Evolutionary conservation across 257 asterid species (phyloP), one percentile per base, ranked within the genome.

Genomic region (Catharanthus roseus): DNA sequence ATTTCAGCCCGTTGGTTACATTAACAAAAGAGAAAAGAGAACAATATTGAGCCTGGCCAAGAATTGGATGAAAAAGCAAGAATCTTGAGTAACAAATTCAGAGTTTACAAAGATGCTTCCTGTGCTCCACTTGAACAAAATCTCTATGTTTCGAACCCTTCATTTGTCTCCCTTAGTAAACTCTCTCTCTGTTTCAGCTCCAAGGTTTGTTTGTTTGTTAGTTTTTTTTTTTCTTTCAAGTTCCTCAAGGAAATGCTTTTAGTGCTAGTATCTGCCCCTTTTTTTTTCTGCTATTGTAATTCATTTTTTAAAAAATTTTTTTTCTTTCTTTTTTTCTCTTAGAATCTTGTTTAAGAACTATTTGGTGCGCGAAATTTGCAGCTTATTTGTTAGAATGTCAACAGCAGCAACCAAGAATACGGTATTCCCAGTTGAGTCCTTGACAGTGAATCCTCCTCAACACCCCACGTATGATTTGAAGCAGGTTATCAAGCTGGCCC

Each of bases 381-480:
- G 96, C 83, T 86, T 88, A 77, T 74, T 67, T 45, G 86, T 85
- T 69, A 87, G 82, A 73, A 90, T 93, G 96, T 85, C 88, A 21
- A 86, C 90, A 65, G 70, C 79, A 33, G 77, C 80, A 33, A 55
- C 86, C 39, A 79, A 55, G 67, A 81, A 65, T 67, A 74, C 68
- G 13, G 82, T 67, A 68, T 57, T 73, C 33, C 77, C 85, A 45
- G 74, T 68, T 54, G 82, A 77, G 63, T 77, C 89, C 24, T 61
- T 82, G 70, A 92, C 65, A 74, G 79, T 88, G 75, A 87, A 86
- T 83, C 96, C 96, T 21, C 99, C 99, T 54, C 85, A 87, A 58
- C 99, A 91, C 81, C 99, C 96, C 63, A 91, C 96, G 8, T 93
- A 93, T 81, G 93, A 93, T 82, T 81, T 93, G 72, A 91, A 91